A percentile compares a stretch with the other conserved stretches of the same genome.
Evolutionary conservation across 73 alveolate genomes (phyloP).

Genomic region (Paramecium octaurelia): DNA sequence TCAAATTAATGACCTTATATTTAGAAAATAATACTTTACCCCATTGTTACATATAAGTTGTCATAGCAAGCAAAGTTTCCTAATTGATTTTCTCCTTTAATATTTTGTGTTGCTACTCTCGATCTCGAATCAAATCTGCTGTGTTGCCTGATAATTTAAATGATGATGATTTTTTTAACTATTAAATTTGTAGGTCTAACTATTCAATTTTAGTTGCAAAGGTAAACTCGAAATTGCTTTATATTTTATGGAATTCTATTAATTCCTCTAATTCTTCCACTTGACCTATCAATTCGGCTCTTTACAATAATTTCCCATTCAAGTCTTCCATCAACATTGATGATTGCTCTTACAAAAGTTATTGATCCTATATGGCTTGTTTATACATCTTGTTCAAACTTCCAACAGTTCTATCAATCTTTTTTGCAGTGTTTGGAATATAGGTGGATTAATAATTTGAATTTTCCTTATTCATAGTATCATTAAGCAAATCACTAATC

Average conservation of each 20-base stretch:
- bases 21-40: not conserved
- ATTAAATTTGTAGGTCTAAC: not conserved
- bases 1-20: not conserved
- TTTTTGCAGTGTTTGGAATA: not conserved
- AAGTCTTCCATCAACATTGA: slow-evolving; percentile 33
- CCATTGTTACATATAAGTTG: not conserved
- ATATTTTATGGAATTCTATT: not conserved
- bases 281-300: slow-evolving; percentile 45
- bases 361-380: not conserved
- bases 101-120: not conserved
- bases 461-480: slow-evolving; percentile 37
- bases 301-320: slow-evolving; percentile 30
- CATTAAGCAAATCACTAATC: not conserved
- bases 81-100: not conserved
- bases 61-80: not conserved
- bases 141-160: not conserved
- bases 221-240: not conserved
- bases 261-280: slow-evolving; percentile 40
- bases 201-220: not conserved
- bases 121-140: slow-evolving; percentile 28
- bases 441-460: slow-evolving; percentile 2
- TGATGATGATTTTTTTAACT: slow-evolving; percentile 3
- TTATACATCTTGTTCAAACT: slow-evolving; percentile 29
- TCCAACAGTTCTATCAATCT: slow-evolving; percentile 31
- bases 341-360: not conserved